A percentile compares a stretch with the other conserved stretches of the same genome.
Evolutionary conservation across 495 filamentous ascomycete species (phyloP).

Genomic region (Paragyromitra xinjiangensis): DNA sequence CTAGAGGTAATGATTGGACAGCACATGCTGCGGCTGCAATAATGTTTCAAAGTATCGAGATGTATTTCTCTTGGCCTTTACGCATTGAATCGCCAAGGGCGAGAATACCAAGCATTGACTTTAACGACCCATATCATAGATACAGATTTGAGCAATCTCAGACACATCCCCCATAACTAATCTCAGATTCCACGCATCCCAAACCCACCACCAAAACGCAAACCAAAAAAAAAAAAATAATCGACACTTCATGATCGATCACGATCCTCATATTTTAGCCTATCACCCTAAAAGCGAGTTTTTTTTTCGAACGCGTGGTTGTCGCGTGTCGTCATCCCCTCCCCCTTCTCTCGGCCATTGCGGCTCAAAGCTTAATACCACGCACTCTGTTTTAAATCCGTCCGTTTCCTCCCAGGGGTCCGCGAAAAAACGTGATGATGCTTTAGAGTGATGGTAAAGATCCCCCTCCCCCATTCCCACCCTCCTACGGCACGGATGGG

Average conservation of each 20-base stretch:
- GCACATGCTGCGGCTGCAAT: background rate
- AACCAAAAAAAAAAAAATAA: background rate
- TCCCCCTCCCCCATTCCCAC: background rate
- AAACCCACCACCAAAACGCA: background rate
- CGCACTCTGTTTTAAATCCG: slow-evolving; percentile 33
- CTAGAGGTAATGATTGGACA: background rate
- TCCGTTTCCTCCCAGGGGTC: slow-evolving; percentile 8
- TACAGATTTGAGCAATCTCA: background rate
- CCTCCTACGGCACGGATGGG: background rate
- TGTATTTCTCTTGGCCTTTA: background rate
- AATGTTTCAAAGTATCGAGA: slow-evolving; percentile 10
- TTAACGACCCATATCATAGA: background rate
- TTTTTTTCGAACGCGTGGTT: slow-evolving; percentile 24
- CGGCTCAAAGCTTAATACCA: slow-evolving; percentile 31
- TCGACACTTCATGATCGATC: background rate
- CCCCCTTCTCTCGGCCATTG: slow-evolving; percentile 13
- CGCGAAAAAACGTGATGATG: slow-evolving; percentile 36
- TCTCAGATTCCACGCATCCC: background rate
- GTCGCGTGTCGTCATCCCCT: slow-evolving; percentile 45
- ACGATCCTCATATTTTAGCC: background rate
- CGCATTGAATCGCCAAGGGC: background rate
- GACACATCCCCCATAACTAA: background rate
- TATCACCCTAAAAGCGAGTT: background rate
- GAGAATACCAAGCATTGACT: background rate
- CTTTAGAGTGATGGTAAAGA: background rate